Percentiles rank a stretch among this genome's conserved stretches.
Conservation (phyloP, 495 filamentous ascomycete genomes). For the Lepidopterella palustris region DNA sequence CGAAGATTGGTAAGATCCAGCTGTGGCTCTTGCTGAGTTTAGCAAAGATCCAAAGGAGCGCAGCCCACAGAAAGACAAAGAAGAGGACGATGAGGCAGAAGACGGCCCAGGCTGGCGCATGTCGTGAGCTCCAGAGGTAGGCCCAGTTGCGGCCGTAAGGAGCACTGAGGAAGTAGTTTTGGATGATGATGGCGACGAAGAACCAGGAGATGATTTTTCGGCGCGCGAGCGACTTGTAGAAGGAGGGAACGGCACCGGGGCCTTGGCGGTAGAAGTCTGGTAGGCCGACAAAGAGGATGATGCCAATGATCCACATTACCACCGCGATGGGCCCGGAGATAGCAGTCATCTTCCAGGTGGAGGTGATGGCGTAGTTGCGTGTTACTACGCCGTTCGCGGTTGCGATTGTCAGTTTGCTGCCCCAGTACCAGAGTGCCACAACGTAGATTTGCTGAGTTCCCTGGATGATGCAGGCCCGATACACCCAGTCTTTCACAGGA, state of each 20-base stretch:
- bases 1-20: conserved; percentile 63
- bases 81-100: conserved; percentile 50
- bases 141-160: conserved; percentile 59
- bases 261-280: conserved; percentile 61
- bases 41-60: conserved; percentile 44
- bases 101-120: conserved; percentile 49
- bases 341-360: conserved; percentile 40
- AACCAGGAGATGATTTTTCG: conserved; percentile 57
- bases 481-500: conserved; percentile 57
- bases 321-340: conserved; percentile 47
- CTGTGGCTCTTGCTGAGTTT: conserved; percentile 48
- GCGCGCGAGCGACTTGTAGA: conserved; percentile 50
- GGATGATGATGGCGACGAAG: conserved; percentile 55
- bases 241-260: conserved; percentile 60
- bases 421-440: conserved; percentile 63
- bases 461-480: conserved; percentile 56
- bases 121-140: conserved; percentile 51
- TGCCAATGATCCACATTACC: conserved; percentile 47
- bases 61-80: conserved; percentile 53
- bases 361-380: conserved; percentile 8
- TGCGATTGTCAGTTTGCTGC: conserved; percentile 24
- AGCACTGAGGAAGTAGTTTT: conserved; percentile 60
- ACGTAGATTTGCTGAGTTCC: conserved; percentile 60
- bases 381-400: conserved; percentile 8
- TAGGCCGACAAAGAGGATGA: conserved; percentile 50